Evolutionary conservation across 805 yeast genomes (phyloP).

Genomic region (Zygoascus biomembranicola): DNA sequence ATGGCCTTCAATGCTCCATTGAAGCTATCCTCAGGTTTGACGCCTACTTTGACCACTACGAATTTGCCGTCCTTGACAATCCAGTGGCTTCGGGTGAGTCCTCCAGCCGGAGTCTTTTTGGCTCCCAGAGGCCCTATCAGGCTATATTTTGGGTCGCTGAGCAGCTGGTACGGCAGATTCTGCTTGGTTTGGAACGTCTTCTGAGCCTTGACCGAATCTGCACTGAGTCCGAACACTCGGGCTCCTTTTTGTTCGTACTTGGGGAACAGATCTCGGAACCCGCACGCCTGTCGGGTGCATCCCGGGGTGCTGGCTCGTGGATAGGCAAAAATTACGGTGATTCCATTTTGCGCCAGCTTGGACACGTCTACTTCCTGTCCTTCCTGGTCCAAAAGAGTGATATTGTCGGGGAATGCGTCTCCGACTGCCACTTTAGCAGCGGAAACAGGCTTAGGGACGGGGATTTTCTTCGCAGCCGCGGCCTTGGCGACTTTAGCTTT

Average conservation of each 20-base stretch:
- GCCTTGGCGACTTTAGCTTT: not conserved
- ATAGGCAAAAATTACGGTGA: slow-evolving; percentile 53
- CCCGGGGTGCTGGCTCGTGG: slow-evolving; percentile 95
- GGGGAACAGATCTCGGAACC: slow-evolving; percentile 63
- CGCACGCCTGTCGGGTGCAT: slow-evolving; percentile 90
- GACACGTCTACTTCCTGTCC: slow-evolving; percentile 50
- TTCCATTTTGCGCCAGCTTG: slow-evolving; percentile 32
- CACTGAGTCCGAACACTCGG: slow-evolving; percentile 69
- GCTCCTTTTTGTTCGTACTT: slow-evolving; percentile 44
- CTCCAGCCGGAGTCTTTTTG: slow-evolving; percentile 49
- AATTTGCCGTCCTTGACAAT: slow-evolving; percentile 73
- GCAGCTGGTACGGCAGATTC: slow-evolving; percentile 59
- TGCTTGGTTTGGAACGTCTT: slow-evolving; percentile 67
- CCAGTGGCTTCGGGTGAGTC: slow-evolving; percentile 88
- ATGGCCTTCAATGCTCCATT: not conserved
- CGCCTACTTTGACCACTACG: slow-evolving; percentile 41
- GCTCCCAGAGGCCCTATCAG: slow-evolving; percentile 75
- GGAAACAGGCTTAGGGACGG: not conserved
- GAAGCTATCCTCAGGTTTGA: slow-evolving; percentile 31
- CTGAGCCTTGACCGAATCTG: slow-evolving; percentile 76
- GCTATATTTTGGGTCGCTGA: slow-evolving; percentile 66
- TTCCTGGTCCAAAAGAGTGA: slow-evolving; percentile 59
- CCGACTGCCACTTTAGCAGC: not conserved
- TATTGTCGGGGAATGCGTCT: slow-evolving; percentile 23
- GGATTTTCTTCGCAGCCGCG: not conserved